Conservation (phyloP, 495 filamentous ascomycete genomes). For the Penicillium pulvis region DNA sequence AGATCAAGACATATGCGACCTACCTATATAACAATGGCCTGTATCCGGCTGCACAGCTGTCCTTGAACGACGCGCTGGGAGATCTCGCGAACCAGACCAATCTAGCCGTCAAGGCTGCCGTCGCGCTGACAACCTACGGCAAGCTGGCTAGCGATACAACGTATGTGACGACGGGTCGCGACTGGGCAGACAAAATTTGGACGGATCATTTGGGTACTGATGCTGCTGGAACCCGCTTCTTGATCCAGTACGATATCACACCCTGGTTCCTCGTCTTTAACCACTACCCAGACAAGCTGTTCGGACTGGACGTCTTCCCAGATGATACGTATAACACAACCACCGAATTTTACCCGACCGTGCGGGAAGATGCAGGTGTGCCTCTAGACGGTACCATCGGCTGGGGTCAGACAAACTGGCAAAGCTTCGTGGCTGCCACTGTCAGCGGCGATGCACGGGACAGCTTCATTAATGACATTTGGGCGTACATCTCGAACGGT, state of each 20-base stretch:
- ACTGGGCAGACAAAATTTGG: slow-evolving; percentile 43
- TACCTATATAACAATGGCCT: slow-evolving; percentile 49
- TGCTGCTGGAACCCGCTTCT: slow-evolving; percentile 39
- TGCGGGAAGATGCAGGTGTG: slow-evolving; percentile 33
- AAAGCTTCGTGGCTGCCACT: slow-evolving; percentile 33
- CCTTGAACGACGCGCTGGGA: slow-evolving; percentile 51
- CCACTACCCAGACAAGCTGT: slow-evolving; percentile 41
- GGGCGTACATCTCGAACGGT: slow-evolving; percentile 42
- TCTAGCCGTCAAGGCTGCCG: slow-evolving; percentile 53
- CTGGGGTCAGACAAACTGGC: slow-evolving; percentile 47
- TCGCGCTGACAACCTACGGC: slow-evolving; percentile 47
- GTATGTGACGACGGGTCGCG: slow-evolving; percentile 38
- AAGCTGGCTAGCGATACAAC: slow-evolving; percentile 31
- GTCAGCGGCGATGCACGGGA: slow-evolving; percentile 23
- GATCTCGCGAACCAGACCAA: slow-evolving; percentile 51
- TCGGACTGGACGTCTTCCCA: slow-evolving; percentile 41
- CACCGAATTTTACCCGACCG: slow-evolving; percentile 33
- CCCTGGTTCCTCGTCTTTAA: slow-evolving; percentile 43
- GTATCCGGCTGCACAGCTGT: slow-evolving; percentile 46
- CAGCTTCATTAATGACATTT: slow-evolving; percentile 36
- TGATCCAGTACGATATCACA: slow-evolving; percentile 33
- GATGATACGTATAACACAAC: slow-evolving; percentile 36
- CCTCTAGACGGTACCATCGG: slow-evolving; percentile 32
- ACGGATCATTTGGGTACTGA: slow-evolving; percentile 39
- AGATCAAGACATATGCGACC: slow-evolving; percentile 44